Evolutionary conservation across 2,329 filamentous ascomycete species (phyloP).

Genomic region (Aureobasidium sp.): DNA sequence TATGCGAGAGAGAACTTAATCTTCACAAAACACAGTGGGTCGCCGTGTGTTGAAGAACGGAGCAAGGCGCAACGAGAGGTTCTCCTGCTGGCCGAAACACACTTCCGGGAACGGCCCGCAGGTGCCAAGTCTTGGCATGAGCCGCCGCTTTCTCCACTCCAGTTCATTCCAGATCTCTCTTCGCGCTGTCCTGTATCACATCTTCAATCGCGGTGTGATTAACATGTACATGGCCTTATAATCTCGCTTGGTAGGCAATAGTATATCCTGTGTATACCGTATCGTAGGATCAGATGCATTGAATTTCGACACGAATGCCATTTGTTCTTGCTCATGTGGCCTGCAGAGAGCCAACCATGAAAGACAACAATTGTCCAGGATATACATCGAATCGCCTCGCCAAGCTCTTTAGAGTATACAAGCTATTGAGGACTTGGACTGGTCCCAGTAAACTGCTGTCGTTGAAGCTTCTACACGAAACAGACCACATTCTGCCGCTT

Average conservation of each 20-base stretch:
- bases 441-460: not conserved
- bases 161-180: not conserved
- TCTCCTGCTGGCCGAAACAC: constrained; percentile 1
- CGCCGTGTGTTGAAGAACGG: not conserved
- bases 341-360: not conserved
- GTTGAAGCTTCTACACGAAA: constrained; percentile 5
- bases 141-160: not conserved
- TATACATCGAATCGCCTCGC: not conserved
- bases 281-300: not conserved
- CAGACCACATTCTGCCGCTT: not conserved
- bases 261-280: too few relatives aligned
- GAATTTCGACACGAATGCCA: not conserved
- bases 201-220: not conserved
- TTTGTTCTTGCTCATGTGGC: not conserved
- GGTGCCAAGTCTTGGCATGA: not conserved
- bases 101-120: not conserved
- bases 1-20: not conserved
- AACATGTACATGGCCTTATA: not conserved
- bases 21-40: constrained; percentile 7
- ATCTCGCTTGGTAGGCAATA: not conserved
- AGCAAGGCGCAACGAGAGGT: not conserved
- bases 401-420: not conserved
- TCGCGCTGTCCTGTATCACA: constrained; percentile 1
- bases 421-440: not conserved
- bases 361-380: not conserved